These are phyloP conservation scores for Lecanicillium sp. DNA, from an alignment of 2,329 filamentous ascomycete species.

Conservation along the genomic window DNA sequence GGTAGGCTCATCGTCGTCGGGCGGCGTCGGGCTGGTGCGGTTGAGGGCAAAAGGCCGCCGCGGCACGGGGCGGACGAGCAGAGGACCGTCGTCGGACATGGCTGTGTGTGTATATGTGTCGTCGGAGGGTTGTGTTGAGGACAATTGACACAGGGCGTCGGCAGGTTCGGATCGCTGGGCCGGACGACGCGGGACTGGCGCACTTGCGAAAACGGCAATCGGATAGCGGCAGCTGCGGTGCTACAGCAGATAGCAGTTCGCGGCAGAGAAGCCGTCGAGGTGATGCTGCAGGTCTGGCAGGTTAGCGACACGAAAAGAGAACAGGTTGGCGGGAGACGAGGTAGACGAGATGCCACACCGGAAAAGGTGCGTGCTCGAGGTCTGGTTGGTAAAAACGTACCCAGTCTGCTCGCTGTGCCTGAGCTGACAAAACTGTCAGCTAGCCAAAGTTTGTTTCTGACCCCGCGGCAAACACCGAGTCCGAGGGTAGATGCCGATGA, in stretches of 20 bases:
- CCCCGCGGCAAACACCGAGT: no score
- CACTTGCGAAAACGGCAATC: neutral
- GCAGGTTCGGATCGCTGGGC: neutral
- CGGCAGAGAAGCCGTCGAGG: no score
- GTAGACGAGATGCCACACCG: no score
- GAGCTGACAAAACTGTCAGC: no score
- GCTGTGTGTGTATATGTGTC: neutral
- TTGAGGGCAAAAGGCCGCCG: slow-evolving; percentile 64
- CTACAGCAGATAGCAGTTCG: no score
- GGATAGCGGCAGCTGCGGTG: neutral
- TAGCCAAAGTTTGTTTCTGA: no score
- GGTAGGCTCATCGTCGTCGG: slow-evolving; percentile 24
- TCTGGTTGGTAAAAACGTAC: no score
- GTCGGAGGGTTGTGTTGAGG: neutral
- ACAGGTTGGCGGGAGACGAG: no score
- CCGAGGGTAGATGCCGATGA: neutral
- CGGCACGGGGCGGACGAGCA: slow-evolving; percentile 62
- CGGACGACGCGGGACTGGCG: neutral
- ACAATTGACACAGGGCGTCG: neutral
- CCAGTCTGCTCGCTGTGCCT: no score
- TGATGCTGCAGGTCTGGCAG: no score
- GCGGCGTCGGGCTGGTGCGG: slow-evolving; percentile 40
- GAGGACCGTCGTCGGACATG: slow-evolving; percentile 35
- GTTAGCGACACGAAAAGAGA: no score
- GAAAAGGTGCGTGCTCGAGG: no score